Conservation (phyloP, 805 yeast species). For the Kurtzmaniella cleridarum region DNA sequence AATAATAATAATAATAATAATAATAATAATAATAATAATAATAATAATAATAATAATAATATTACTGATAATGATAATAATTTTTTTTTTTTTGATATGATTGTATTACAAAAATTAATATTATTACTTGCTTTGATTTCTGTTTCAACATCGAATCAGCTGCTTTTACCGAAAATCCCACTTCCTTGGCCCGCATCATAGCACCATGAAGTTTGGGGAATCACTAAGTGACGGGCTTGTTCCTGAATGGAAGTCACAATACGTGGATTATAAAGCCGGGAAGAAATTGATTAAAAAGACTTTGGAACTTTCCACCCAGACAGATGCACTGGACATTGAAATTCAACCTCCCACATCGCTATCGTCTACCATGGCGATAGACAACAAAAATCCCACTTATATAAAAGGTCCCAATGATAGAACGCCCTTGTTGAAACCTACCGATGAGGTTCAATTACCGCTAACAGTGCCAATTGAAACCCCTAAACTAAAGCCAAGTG, state of each 20-base stretch:
- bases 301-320: neutral
- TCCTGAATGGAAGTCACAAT: constrained; percentile 86
- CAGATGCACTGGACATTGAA: too few relatives aligned
- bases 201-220: constrained; percentile 61
- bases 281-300: constrained; percentile 46
- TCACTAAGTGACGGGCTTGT: constrained; percentile 62
- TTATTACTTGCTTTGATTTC: too few relatives aligned
- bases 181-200: neutral
- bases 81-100: neutral
- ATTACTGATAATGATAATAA: too few relatives aligned
- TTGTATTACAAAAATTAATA: too few relatives aligned
- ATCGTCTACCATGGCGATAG: neutral
- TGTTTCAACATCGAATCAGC: too few relatives aligned
- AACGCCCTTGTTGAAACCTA: constrained; percentile 2
- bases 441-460: constrained; percentile 2
- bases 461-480: constrained; percentile 7
- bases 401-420: neutral
- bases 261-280: constrained; percentile 64
- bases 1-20: too few relatives aligned
- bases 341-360: neutral
- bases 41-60: too few relatives aligned
- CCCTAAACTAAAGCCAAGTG: constrained; percentile 3
- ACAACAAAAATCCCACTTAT: neutral
- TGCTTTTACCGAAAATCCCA: constrained; percentile 1
- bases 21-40: too few relatives aligned